A percentile compares a stretch with the other conserved stretches of the same genome.
These are phyloP conservation scores for Penicillium daleae DNA, from an alignment of 495 filamentous ascomycete species.

Conservation along the genomic window DNA sequence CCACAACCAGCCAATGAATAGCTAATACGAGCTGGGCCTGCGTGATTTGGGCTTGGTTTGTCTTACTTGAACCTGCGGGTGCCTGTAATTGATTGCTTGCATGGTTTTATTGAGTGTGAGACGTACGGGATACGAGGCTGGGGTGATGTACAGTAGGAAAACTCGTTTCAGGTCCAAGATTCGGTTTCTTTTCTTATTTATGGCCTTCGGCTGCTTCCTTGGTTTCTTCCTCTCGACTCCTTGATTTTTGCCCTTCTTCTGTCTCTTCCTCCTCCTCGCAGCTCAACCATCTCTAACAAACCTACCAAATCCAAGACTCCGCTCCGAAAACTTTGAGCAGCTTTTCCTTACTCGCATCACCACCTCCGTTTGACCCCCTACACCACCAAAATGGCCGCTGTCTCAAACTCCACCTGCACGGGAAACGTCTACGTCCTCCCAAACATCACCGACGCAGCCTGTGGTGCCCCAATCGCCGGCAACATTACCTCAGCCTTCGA, in stretches of 20 bases:
- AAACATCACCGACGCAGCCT: constrained; percentile 44
- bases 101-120: not conserved
- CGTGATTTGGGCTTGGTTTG: not conserved
- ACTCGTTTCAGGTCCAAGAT: not conserved
- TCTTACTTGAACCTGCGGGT: not conserved
- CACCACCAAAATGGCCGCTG: constrained; percentile 26
- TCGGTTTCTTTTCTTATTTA: not conserved
- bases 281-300: not conserved
- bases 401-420: constrained; percentile 33
- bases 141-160: not conserved
- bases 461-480: constrained; percentile 39
- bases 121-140: not conserved
- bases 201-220: not conserved
- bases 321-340: not conserved
- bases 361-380: not conserved
- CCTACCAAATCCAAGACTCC: not conserved
- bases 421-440: constrained; percentile 44
- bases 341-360: not conserved
- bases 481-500: constrained; percentile 46
- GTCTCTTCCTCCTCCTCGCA: not conserved
- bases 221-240: not conserved
- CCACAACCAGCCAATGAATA: not conserved
- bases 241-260: not conserved
- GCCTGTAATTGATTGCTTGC: not conserved
- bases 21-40: not conserved